Conservation (phyloP, 768 basidiomycete species). For the Tephrocybe sp. region DNA sequence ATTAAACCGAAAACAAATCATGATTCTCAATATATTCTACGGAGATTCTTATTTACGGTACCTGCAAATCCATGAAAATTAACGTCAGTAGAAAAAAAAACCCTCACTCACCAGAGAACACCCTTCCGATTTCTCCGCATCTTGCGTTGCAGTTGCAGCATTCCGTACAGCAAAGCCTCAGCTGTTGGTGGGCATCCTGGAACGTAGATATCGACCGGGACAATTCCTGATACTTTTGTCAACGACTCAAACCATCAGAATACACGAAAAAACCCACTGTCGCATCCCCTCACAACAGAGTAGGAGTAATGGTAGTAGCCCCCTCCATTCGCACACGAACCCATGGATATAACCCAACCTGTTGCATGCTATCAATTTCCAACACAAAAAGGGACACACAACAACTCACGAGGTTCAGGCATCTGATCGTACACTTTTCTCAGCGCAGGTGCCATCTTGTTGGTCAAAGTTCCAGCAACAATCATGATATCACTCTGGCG, state of each 20-base stretch:
- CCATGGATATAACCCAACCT: constrained; percentile 99
- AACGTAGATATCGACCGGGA: constrained; percentile 98
- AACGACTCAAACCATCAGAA: constrained; percentile 7
- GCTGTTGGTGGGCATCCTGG: constrained; percentile 94
- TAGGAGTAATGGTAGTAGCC: constrained; percentile 99
- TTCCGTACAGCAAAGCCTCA: constrained; percentile 95
- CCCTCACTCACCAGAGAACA: constrained; percentile 69
- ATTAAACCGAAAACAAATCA: background rate
- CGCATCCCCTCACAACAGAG: constrained; percentile 97
- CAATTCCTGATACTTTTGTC: constrained; percentile 59
- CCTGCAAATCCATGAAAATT: constrained; percentile 27
- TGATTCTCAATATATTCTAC: constrained; percentile 5
- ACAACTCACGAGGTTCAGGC: constrained; percentile 85
- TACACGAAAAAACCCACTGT: constrained; percentile 54
- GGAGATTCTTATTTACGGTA: constrained; percentile 48
- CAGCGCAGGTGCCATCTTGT: constrained; percentile 99
- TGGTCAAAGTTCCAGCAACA: constrained; percentile 96
- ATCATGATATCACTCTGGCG: constrained; percentile 99
- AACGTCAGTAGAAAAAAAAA: background rate
- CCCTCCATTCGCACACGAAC: constrained; percentile 97
- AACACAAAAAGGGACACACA: constrained; percentile 1
- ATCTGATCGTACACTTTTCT: constrained; percentile 98
- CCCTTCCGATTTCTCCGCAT: constrained; percentile 87
- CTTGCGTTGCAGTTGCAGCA: constrained; percentile 96
- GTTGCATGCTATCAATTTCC: background rate